Evolutionary conservation across 2,329 filamentous ascomycete species (phyloP).

Genomic region (Fusarium nanum): DNA sequence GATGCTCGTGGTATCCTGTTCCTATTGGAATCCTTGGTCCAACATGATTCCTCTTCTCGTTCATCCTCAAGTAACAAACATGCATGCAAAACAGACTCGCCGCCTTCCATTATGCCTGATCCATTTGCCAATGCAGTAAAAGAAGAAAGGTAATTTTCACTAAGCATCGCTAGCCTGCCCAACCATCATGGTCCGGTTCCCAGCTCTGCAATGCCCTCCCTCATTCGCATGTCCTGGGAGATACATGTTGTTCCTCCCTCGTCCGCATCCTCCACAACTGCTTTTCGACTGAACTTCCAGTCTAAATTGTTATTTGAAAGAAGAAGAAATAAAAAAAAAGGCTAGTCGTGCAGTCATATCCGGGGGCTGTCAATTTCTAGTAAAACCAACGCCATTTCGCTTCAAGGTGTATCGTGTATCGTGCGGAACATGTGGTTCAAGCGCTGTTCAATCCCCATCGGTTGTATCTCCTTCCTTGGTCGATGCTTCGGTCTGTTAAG

Average conservation of each 20-base stretch:
- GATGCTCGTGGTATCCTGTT: too few relatives aligned
- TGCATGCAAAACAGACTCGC: conserved; percentile 36
- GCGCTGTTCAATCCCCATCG: background rate
- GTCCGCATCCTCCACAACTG: background rate
- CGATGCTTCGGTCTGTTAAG: too few relatives aligned
- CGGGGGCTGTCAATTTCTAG: conserved; percentile 4
- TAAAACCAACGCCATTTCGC: conserved; percentile 11
- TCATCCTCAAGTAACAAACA: conserved; percentile 11
- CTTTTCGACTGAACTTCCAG: background rate
- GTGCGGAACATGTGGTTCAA: background rate
- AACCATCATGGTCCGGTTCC: conserved; percentile 26
- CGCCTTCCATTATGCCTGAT: conserved; percentile 22
- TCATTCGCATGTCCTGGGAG: background rate
- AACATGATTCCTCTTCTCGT: background rate
- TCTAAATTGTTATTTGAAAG: background rate
- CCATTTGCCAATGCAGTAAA: conserved; percentile 37
- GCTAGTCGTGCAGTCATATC: conserved; percentile 17
- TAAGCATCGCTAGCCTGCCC: conserved; percentile 43
- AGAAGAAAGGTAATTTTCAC: conserved; percentile 33
- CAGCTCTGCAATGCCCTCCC: background rate
- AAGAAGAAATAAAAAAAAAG: background rate
- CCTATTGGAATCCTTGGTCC: too few relatives aligned
- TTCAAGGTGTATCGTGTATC: conserved; percentile 1
- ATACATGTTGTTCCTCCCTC: conserved; percentile 13
- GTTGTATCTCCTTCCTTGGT: too few relatives aligned